phyloP scores from a whole-genome alignment of 139 green algal genomes.

The Eudorina sp. region DNA sequence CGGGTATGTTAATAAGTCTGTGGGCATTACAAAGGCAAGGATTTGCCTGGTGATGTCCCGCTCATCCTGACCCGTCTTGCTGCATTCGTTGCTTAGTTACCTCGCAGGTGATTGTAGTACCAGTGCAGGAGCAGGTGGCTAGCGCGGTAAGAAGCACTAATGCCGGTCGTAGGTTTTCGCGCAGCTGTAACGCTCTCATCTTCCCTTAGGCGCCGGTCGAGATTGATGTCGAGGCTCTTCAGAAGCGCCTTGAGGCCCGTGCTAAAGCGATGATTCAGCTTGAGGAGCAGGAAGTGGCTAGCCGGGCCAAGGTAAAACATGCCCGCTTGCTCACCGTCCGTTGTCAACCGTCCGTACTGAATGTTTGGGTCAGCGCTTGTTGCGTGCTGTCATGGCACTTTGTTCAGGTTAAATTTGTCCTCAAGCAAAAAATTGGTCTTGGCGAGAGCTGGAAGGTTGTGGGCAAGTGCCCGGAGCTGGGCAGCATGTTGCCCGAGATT shows the following conservation, averaged over 20 bases:
- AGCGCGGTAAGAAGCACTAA: not conserved
- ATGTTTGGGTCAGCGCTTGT: not conserved
- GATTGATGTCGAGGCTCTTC: constrained; percentile 31
- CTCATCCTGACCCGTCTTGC: too few relatives aligned
- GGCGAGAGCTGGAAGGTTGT: constrained; percentile 53
- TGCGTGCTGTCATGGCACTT: too few relatives aligned
- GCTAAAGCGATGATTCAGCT: constrained; percentile 53
- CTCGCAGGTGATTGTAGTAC: not conserved
- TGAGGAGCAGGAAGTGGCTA: constrained; percentile 45
- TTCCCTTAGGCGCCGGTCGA: not conserved
- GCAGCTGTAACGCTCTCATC: not conserved
- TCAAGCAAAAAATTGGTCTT: constrained; percentile 32
- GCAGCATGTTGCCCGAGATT: constrained; percentile 41
- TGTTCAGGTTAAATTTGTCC: constrained; percentile 39
- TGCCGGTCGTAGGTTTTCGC: not conserved
- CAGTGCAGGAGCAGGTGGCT: not conserved
- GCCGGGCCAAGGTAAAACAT: constrained; percentile 36
- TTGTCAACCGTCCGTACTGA: not conserved
- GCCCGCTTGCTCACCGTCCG: not conserved
- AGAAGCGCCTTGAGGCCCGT: constrained; percentile 45
- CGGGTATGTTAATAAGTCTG: constrained; percentile 13
- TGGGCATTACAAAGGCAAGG: too few relatives aligned
- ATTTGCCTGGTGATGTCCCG: too few relatives aligned
- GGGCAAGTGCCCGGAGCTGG: constrained; percentile 41
- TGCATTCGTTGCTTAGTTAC: not conserved